Conservation (phyloP, 805 yeast genomes). For the Spathaspora arborariae region DNA sequence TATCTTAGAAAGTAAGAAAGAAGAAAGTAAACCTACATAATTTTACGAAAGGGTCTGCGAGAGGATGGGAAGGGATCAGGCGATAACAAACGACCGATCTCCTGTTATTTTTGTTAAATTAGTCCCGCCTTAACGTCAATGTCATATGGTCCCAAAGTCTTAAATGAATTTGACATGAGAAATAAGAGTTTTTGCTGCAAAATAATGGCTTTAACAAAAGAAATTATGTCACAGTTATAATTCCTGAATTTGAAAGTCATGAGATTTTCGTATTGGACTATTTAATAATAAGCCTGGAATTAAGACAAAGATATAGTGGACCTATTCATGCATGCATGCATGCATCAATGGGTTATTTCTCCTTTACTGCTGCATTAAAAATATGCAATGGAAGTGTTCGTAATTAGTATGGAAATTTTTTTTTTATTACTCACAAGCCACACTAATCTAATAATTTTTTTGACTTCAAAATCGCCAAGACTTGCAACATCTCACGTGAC, state of each 20-base stretch:
- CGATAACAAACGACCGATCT: too few relatives aligned
- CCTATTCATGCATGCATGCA: not conserved
- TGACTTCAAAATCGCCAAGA: not conserved
- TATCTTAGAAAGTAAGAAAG: too few relatives aligned
- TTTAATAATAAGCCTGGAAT: not conserved
- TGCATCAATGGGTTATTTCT: too few relatives aligned
- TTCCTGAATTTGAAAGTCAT: not conserved
- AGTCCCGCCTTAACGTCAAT: too few relatives aligned
- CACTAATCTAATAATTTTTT: not conserved
- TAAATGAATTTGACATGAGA: not conserved
- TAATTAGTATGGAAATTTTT: not conserved
- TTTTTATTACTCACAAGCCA: not conserved
- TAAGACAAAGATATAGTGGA: not conserved
- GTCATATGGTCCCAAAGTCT: too few relatives aligned
- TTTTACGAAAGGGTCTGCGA: too few relatives aligned
- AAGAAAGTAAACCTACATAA: too few relatives aligned
- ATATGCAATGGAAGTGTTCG: not conserved
- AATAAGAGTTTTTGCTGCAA: not conserved
- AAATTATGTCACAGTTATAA: not conserved
- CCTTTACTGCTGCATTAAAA: too few relatives aligned
- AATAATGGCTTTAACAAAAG: not conserved
- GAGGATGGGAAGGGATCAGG: too few relatives aligned
- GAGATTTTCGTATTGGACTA: not conserved
- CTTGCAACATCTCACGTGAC: constrained; percentile 1
- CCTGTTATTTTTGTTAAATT: too few relatives aligned